Percentiles rank a stretch among this genome's conserved stretches.
These are phyloP conservation scores for Chaetomium sp. DNA, from an alignment of 2,329 filamentous ascomycete genomes.

Conservation along the genomic window DNA sequence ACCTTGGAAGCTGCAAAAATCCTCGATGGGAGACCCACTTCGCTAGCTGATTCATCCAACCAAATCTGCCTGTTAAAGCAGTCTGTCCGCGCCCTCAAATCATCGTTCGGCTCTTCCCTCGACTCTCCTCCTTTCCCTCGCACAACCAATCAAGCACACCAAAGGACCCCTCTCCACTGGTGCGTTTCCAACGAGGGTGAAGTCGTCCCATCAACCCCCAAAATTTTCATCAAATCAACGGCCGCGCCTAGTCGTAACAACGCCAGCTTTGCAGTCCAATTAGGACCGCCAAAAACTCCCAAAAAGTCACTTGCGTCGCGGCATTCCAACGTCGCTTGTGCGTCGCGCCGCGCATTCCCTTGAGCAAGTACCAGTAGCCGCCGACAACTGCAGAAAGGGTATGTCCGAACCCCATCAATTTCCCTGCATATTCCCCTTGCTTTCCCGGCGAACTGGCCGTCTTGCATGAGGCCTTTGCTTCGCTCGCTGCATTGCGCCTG, in stretches of 20 bases:
- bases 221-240: constrained; percentile 30
- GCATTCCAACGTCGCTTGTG: constrained; percentile 5
- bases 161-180: constrained; percentile 33
- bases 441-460: too few relatives aligned
- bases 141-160: constrained; percentile 44
- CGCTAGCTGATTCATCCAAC: constrained; percentile 44
- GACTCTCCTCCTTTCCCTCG: constrained; percentile 36
- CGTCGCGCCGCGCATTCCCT: constrained; percentile 7
- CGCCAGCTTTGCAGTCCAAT: constrained; percentile 24
- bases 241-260: constrained; percentile 21
- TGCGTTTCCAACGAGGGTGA: constrained; percentile 17
- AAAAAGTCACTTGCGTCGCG: constrained; percentile 11
- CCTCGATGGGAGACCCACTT: constrained; percentile 27
- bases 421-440: too few relatives aligned
- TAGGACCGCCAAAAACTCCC: constrained; percentile 15
- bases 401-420: too few relatives aligned
- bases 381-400: too few relatives aligned
- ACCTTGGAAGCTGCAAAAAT: constrained; percentile 17
- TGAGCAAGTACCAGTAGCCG: too few relatives aligned
- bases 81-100: constrained; percentile 44
- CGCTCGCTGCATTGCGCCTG: too few relatives aligned
- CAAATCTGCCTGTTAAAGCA: constrained; percentile 37
- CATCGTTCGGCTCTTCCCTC: constrained; percentile 42
- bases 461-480: too few relatives aligned
- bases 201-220: constrained; percentile 16